Evolutionary conservation across 345 rosid species (phyloP).

Genomic region (Melaleuca alternifolia): DNA sequence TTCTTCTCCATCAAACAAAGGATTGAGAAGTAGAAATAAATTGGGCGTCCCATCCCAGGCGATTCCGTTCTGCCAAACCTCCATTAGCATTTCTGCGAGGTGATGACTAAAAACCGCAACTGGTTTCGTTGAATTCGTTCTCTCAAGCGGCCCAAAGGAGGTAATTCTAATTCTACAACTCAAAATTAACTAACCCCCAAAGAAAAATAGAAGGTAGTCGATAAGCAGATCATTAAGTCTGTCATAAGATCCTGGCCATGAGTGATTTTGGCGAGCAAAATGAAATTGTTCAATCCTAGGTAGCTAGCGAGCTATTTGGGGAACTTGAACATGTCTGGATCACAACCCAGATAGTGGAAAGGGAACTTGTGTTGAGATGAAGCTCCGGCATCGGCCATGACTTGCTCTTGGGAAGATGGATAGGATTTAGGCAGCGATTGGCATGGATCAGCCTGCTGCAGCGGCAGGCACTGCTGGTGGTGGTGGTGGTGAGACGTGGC

Average conservation of each 20-base stretch:
- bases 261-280: background rate
- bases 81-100: background rate
- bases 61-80: background rate
- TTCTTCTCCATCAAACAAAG: background rate
- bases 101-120: background rate
- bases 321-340: constrained; percentile 39
- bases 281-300: background rate
- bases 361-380: constrained; percentile 39
- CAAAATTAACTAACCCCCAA: background rate
- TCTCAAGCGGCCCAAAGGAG: background rate
- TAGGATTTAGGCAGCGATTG: background rate
- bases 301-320: constrained; percentile 24
- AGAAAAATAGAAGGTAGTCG: background rate
- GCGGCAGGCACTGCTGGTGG: constrained; percentile 13
- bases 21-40: background rate
- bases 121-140: background rate
- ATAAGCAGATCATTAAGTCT: background rate
- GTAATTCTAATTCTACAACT: background rate
- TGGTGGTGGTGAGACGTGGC: constrained; percentile 11
- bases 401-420: background rate
- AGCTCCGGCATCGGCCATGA: constrained; percentile 22
- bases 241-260: background rate
- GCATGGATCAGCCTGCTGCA: background rate
- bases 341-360: constrained; percentile 49
- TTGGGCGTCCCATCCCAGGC: background rate